Evolutionary conservation across 768 basidiomycete genomes (phyloP), one percentile per base, ranked within the genome.

Genomic region (Lactarius tabidus): DNA sequence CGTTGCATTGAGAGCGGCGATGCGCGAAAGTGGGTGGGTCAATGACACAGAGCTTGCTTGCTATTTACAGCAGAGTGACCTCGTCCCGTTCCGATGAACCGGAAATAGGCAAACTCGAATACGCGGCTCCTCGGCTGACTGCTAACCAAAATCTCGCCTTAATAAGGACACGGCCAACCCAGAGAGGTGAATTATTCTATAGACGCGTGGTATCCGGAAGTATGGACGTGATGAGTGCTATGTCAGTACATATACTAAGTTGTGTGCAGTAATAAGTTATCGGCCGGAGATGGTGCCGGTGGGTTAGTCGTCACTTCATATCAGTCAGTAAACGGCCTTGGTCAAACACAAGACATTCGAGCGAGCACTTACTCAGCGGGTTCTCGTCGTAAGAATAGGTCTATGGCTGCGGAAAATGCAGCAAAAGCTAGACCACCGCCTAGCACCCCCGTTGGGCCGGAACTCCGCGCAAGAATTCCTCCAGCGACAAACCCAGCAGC

Each of bases 351-450:
- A 38, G 41, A 43, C 23, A 26, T 2, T 5, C 6, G 33, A 26
- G 35, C 35, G 33, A 26, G 35, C 35, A 76, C 87, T 74, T 71
- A 89, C 91, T 93, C 91, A 72, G 88, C 74, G n/a, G 90, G 79
- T 74, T 93, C 90, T 74, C 89, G 80, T 75, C 89, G 83, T 65
- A 94, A 75, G 75, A 91, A 96, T 70, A 87, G 71, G 75, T 98
- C 96, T 69, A 98, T 95, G 14, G 83, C 93, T 0, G 87, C 86
- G 15, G 95, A 96, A 78, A 98, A 98, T 1, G 90, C 93, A 15
- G 93, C 93, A 73, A 98, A 98, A 0, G 90, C 93, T 10, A 93
- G 67, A 23, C 92, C 96, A 71, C 96, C 96, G 54, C 89, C 87
- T n/a, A 95, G 69, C 20, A 85, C 91, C 18, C 90, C 93, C 75